Conservation (phyloP, 2,329 filamentous ascomycete genomes). For the Teratosphaeria zuluensis region DNA sequence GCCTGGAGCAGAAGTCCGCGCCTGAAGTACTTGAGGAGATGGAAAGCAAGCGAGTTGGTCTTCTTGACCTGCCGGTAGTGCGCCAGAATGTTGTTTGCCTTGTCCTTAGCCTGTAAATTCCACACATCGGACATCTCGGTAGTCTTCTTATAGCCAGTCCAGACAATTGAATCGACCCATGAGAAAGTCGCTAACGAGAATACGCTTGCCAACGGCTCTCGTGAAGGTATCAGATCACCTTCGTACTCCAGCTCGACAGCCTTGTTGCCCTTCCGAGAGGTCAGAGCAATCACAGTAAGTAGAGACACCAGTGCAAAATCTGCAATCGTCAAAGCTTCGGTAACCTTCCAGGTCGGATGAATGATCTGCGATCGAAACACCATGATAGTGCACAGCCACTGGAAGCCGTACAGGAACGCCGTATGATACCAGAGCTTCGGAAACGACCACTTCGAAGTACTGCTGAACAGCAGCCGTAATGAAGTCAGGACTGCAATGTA, state of each 20-base stretch:
- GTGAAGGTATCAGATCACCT: slow-evolving; percentile 75
- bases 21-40: slow-evolving; percentile 79
- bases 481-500: slow-evolving; percentile 69
- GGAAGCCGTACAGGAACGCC: slow-evolving; percentile 66
- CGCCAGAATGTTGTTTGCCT: slow-evolving; percentile 68
- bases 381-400: slow-evolving; percentile 69
- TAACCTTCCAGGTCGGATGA: slow-evolving; percentile 56
- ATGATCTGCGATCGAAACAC: slow-evolving; percentile 80
- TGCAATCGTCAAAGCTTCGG: slow-evolving; percentile 56
- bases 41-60: slow-evolving; percentile 67
- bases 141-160: slow-evolving; percentile 76
- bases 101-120: slow-evolving; percentile 83
- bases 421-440: slow-evolving; percentile 89
- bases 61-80: slow-evolving; percentile 81
- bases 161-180: slow-evolving; percentile 86
- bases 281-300: slow-evolving; percentile 65
- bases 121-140: slow-evolving; percentile 80
- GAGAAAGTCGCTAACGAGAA: slow-evolving; percentile 79
- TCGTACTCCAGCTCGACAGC: slow-evolving; percentile 82
- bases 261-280: slow-evolving; percentile 85
- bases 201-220: slow-evolving; percentile 77
- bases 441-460: slow-evolving; percentile 51
- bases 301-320: slow-evolving; percentile 69
- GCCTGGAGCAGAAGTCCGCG: slow-evolving; percentile 66
- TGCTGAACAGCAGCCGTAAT: slow-evolving; percentile 58